Percentiles rank a stretch among this genome's conserved stretches.
Evolutionary conservation across 169 alveolate genomes (phyloP).

Genomic region (Cryptosporidium viatorum): DNA sequence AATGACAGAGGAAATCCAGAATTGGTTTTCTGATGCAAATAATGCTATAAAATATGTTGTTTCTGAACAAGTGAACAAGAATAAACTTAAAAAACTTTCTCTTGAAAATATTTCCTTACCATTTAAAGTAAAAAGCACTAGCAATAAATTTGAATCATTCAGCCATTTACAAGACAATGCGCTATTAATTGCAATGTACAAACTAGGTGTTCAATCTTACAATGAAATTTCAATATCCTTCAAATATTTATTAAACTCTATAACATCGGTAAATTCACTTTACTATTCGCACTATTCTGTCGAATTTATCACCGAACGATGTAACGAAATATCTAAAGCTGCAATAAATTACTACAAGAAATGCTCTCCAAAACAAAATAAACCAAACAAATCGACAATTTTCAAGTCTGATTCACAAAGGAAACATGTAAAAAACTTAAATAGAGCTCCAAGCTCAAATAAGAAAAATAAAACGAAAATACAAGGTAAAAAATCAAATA

Average conservation of each 20-base stretch:
- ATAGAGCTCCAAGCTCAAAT: background rate
- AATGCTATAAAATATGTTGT: constrained; percentile 42
- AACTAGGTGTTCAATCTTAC: constrained; percentile 47
- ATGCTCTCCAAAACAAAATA: background rate
- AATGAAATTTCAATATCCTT: constrained; percentile 46
- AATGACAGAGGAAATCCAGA: constrained; percentile 40
- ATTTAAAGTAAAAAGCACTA: constrained; percentile 36
- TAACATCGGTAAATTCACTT: constrained; percentile 35
- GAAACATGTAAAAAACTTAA: background rate
- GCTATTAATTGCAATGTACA: constrained; percentile 44
- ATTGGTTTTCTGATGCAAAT: constrained; percentile 60
- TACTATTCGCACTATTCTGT: constrained; percentile 36
- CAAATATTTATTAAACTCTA: constrained; percentile 21
- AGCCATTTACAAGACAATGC: constrained; percentile 46
- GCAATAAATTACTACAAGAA: constrained; percentile 47
- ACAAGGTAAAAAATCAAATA: background rate
- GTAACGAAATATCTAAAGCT: constrained; percentile 62
- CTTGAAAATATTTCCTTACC: constrained; percentile 24
- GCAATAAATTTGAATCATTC: constrained; percentile 38
- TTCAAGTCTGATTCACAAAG: background rate
- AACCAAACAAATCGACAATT: background rate
- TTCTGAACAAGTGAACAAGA: constrained; percentile 30
- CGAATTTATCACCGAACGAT: constrained; percentile 53
- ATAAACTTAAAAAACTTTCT: background rate
- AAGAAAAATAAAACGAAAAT: background rate